These are phyloP conservation scores for Aspergillus sparsus DNA, from an alignment of 495 filamentous ascomycete species.

Conservation along the genomic window DNA sequence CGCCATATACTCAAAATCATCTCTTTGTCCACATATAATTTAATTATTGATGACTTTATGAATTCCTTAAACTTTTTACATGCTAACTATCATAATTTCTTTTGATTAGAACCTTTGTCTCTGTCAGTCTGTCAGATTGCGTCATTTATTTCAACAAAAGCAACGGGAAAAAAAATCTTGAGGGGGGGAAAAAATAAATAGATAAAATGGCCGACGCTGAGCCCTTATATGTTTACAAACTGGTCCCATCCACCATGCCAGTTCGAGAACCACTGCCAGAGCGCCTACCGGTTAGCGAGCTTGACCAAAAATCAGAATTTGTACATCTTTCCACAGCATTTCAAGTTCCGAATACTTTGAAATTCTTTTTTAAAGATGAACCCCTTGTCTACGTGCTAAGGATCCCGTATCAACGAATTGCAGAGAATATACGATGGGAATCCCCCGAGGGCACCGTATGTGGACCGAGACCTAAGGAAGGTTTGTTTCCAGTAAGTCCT, in stretches of 20 bases:
- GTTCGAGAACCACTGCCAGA: conserved; percentile 47
- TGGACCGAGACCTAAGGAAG: conserved; percentile 43
- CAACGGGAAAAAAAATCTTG: neutral
- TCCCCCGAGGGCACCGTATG: conserved; percentile 44
- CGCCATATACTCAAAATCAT: too few species aligned
- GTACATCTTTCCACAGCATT: conserved; percentile 46
- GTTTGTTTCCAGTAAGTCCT: conserved; percentile 46
- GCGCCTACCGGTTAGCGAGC: conserved; percentile 42
- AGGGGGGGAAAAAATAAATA: neutral
- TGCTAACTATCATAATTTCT: too few species aligned
- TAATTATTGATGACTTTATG: too few species aligned
- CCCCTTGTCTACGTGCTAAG: conserved; percentile 73
- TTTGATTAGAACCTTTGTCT: too few species aligned
- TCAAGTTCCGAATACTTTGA: conserved; percentile 46
- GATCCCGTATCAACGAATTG: conserved; percentile 66
- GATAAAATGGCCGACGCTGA: conserved; percentile 31
- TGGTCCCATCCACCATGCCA: conserved; percentile 43
- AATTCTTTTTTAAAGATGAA: conserved; percentile 74
- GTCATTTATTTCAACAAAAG: too few species aligned
- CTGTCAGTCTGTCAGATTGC: too few species aligned
- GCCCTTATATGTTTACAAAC: conserved; percentile 47
- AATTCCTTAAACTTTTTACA: too few species aligned
- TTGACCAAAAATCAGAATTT: conserved; percentile 43
- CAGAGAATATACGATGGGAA: conserved; percentile 42
- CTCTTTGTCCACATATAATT: too few species aligned